These are phyloP conservation scores for Orbilia ellipsospora DNA, from an alignment of 2,329 filamentous ascomycete species.

Conservation along the genomic window DNA sequence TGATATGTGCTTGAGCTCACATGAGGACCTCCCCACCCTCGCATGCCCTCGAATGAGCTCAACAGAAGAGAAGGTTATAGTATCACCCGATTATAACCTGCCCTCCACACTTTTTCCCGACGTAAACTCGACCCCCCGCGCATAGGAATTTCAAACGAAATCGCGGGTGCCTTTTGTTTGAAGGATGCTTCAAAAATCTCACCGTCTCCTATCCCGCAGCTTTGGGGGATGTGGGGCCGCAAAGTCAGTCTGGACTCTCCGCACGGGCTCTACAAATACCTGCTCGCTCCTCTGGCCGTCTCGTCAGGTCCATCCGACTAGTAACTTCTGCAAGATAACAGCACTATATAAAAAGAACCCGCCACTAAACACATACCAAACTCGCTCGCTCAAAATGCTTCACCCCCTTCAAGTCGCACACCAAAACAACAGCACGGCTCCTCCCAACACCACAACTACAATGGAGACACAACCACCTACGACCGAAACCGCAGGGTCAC, in stretches of 20 bases:
- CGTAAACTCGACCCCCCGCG: background rate
- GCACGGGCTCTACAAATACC: constrained; percentile 31
- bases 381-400: constrained; percentile 36
- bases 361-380: background rate
- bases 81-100: constrained; percentile 49
- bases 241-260: constrained; percentile 28
- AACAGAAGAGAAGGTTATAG: constrained; percentile 16
- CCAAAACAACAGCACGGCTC: constrained; percentile 23
- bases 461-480: background rate
- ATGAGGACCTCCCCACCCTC: constrained; percentile 39
- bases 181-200: constrained; percentile 42
- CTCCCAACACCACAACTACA: background rate
- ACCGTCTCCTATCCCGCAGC: constrained; percentile 36
- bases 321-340: background rate
- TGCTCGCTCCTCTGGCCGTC: constrained; percentile 19
- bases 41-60: constrained; percentile 38
- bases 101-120: constrained; percentile 11
- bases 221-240: constrained; percentile 28
- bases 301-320: background rate
- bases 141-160: background rate
- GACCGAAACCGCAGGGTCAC: background rate
- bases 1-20: background rate
- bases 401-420: constrained; percentile 35
- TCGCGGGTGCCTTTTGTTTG: constrained; percentile 10
- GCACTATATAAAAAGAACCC: constrained; percentile 1